Evolutionary conservation across 2,329 filamentous ascomycete species (phyloP).

Genomic region (Talaromyces pinophilus): DNA sequence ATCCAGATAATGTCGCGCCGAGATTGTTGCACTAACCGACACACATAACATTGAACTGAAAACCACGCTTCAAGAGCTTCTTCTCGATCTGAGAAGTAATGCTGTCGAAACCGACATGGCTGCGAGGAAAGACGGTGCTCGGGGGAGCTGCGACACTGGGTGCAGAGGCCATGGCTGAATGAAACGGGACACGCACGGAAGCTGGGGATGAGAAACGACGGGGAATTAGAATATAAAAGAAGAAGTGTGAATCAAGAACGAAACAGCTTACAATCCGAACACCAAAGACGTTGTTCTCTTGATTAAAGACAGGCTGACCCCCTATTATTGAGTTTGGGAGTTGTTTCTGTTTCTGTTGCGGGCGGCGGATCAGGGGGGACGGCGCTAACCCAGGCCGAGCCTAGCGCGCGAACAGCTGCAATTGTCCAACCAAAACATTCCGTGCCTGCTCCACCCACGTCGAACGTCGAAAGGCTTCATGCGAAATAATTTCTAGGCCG

Average conservation of each 20-base stretch:
- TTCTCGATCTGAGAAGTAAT: constrained; percentile 99
- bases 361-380: constrained; percentile 28
- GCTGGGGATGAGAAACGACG: neutral
- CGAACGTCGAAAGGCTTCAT: constrained; percentile 17
- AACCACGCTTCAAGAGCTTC: constrained; percentile 98
- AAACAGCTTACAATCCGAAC: constrained; percentile 2
- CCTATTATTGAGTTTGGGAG: constrained; percentile 15
- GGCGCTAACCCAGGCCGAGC: constrained; percentile 33
- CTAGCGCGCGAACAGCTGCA: constrained; percentile 29
- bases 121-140: constrained; percentile 75
- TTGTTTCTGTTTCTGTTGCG: constrained; percentile 21
- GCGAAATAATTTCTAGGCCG: constrained; percentile 2
- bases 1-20: neutral
- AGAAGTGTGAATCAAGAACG: constrained; percentile 13
- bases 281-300: constrained; percentile 3
- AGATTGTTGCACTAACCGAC: constrained; percentile 70
- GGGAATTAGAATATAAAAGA: neutral
- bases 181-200: constrained; percentile 27
- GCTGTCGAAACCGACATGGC: constrained; percentile 99
- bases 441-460: neutral
- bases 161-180: constrained; percentile 65
- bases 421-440: constrained; percentile 18
- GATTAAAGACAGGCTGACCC: neutral
- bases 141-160: constrained; percentile 51
- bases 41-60: constrained; percentile 99